These are phyloP conservation scores for Phytophthora macrochlamydospora DNA, from an alignment of 352 stramenopile genomes.

Conservation along the genomic window DNA sequence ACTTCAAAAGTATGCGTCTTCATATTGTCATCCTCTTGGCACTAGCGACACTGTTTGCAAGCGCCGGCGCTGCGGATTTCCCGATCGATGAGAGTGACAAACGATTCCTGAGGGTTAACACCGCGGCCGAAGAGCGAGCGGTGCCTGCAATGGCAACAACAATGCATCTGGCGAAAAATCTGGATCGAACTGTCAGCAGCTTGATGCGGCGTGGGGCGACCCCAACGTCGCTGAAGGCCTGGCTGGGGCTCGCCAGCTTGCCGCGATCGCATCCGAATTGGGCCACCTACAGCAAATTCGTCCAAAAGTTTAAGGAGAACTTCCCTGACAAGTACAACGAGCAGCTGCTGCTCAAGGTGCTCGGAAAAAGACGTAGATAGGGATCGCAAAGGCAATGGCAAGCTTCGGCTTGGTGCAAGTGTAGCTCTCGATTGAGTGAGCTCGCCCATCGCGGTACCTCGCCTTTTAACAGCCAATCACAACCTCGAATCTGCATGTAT, in stretches of 20 bases:
- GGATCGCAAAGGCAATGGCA: no score
- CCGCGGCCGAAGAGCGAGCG: background rate
- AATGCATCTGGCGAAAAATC: background rate
- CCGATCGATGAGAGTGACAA: background rate
- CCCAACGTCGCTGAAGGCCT: background rate
- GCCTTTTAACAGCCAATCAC: no score
- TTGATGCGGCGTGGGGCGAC: background rate
- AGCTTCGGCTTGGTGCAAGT: no score
- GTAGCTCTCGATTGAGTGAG: no score
- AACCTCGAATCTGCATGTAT: no score
- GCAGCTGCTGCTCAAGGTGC: background rate
- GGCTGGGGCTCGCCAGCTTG: background rate
- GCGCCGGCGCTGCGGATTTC: background rate
- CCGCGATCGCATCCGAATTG: background rate
- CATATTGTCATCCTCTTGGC: background rate
- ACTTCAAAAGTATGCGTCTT: background rate
- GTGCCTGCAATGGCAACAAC: background rate
- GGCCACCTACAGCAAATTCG: background rate
- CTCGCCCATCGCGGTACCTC: no score
- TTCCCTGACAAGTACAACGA: background rate
- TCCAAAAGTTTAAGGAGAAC: background rate
- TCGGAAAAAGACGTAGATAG: background rate
- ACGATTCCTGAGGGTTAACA: background rate
- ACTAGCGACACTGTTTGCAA: background rate
- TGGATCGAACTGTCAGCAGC: background rate